Evolutionary conservation across 208 protist species (phyloP), one percentile per base, ranked within the genome.

Genomic region (Novymonas esmeraldas): DNA sequence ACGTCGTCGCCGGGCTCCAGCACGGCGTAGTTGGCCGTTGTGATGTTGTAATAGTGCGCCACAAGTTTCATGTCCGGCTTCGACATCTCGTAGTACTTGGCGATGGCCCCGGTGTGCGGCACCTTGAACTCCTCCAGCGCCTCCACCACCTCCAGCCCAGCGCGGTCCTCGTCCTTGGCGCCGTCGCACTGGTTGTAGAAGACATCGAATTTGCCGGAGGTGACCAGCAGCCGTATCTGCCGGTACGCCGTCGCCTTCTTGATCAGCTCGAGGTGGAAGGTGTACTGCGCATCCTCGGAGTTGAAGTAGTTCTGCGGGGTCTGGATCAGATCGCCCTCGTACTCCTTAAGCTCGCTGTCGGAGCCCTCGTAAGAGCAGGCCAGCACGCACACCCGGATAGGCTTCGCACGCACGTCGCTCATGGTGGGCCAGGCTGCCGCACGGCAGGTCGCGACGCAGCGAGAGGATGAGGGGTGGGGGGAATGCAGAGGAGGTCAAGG

Each of bases 111-210:
- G 28, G 91, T 97, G 70, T 95, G 92, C 26, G 90, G 90, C 29
- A 93, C 90, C 42, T 89, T 73, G 56, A 95, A 97, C 76, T 94
- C 84, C 68, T 96, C 89, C 31, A 96, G 83, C n/a, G 88, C 83
- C 64, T 82, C 73, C 24, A 96, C 89, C 18, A 97, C 91, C 64
- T 96, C 90, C 7, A 89, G 78, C 0, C 90, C 90, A 3, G 90
- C 93, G 36, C 89, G 82, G 54, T 97, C 90, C 71, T 96, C 90
- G 56, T 97, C 91, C 60, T 87, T 86, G 13, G 90, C 91, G 18
- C 90, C 90, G 64, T 96, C 90, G 71, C 90, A 96, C 69, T 94
- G 89, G 62, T 95, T 97, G 71, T 94, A 94, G 64, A 95, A 97
- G 20, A 96, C 79, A 65, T 97, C 90, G 63, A 81, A 97, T 20